Percentiles rank a stretch among this genome's conserved stretches.
These are phyloP conservation scores for Gossypium turneri DNA, from an alignment of 345 rosid species.

Conservation along the genomic window DNA sequence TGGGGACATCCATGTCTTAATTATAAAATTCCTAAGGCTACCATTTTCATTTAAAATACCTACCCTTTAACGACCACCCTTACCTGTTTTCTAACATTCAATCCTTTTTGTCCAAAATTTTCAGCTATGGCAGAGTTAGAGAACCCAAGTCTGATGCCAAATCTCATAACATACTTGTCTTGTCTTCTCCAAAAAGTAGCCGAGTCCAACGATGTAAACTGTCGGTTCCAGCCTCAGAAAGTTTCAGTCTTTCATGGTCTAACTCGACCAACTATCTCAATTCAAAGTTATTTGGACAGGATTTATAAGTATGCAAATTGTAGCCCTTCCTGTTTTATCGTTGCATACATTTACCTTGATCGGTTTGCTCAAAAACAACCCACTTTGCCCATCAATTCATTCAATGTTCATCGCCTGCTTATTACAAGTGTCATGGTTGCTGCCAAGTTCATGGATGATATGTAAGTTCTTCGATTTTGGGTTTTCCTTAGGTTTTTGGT, in stretches of 20 bases:
- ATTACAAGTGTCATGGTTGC: constrained; percentile 84
- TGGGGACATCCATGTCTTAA: constrained; percentile 22
- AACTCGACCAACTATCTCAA: constrained; percentile 66
- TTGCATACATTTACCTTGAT: constrained; percentile 83
- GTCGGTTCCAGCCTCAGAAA: constrained; percentile 41
- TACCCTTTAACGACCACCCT: constrained; percentile 38
- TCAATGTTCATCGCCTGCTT: constrained; percentile 84
- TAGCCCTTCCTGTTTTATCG: constrained; percentile 77
- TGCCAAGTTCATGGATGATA: constrained; percentile 92
- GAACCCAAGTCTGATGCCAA: constrained; percentile 52
- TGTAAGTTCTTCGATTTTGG: constrained; percentile 43
- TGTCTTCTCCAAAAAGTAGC: constrained; percentile 69
- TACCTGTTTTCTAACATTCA: constrained; percentile 18
- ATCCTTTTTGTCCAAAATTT: not conserved
- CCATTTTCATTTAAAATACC: constrained; percentile 19
- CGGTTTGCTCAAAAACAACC: constrained; percentile 71
- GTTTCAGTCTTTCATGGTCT: constrained; percentile 77
- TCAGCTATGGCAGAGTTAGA: constrained; percentile 65
- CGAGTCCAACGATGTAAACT: constrained; percentile 54
- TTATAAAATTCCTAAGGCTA: constrained; percentile 15
- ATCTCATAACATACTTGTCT: constrained; percentile 63
- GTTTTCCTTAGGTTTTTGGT: not conserved
- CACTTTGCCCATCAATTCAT: constrained; percentile 70
- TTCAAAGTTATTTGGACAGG: constrained; percentile 70
- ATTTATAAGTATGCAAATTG: constrained; percentile 86